These are phyloP conservation scores for Lachancea fermentati DNA, from an alignment of 805 yeast species.

Conservation along the genomic window DNA sequence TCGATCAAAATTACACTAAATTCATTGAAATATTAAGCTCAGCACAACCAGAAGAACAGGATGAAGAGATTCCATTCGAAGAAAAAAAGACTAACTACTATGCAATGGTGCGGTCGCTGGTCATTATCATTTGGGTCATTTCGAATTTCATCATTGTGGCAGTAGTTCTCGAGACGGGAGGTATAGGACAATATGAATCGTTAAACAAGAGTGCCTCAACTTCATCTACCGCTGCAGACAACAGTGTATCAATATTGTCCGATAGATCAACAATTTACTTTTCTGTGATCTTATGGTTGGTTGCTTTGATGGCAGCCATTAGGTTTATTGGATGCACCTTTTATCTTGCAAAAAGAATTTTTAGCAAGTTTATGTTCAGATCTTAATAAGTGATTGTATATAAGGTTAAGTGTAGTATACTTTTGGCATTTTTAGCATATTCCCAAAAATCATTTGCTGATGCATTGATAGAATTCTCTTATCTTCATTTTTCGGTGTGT, in stretches of 20 bases:
- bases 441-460: no score
- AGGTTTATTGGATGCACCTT: constrained; percentile 70
- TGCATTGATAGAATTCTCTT: no score
- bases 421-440: no score
- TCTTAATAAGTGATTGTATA: constrained; percentile 1
- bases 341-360: constrained; percentile 42
- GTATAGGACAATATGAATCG: constrained; percentile 44
- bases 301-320: constrained; percentile 82
- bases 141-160: constrained; percentile 80
- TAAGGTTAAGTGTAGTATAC: no score
- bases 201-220: constrained; percentile 16
- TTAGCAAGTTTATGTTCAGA: constrained; percentile 17
- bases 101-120: constrained; percentile 84
- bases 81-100: constrained; percentile 74
- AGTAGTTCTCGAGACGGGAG: constrained; percentile 80
- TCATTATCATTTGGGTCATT: constrained; percentile 84
- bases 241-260: constrained; percentile 22
- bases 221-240: constrained; percentile 13
- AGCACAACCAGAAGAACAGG: constrained; percentile 35
- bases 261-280: constrained; percentile 61
- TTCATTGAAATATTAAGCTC: constrained; percentile 54
- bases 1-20: constrained; percentile 66
- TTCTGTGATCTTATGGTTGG: constrained; percentile 86
- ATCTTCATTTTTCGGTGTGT: no score
- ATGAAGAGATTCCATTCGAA: constrained; percentile 34